Evolutionary conservation across 306 rosid species (phyloP), one percentile per base, ranked within the genome.

Genomic region (Dryas drummondii): DNA sequence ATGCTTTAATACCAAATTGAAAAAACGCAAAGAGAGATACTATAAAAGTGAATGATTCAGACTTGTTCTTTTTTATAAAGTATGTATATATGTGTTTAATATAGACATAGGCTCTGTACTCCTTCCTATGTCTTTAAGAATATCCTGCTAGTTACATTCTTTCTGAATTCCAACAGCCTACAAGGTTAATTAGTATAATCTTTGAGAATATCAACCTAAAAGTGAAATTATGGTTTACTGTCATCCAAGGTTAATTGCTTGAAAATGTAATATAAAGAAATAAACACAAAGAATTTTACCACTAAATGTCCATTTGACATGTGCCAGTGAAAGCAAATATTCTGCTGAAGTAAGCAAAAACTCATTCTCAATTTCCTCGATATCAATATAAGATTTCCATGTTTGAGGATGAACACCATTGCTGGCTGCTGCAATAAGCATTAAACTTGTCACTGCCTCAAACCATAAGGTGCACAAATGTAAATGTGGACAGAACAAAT

Each of bases 341-440:
- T 91, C 97, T 46, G 97, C 97, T 22, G 91, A 91, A 44, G 97
- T 84, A 69, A 94, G 91, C 74, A 90, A 86, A 85, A 79, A 91
- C 78, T 94, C 97, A 15, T 90, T 76, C 85, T 94, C 97, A 61
- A 94, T 90, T 78, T 86, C 86, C 86, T 90, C 89, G 7, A 91
- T 80, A 82, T 86, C 91, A 70, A 91, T 73, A 57, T 84, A 77
- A 7, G 82, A 81, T 65, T 82, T 80, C 89, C 70, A 73, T 74
- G 80, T 79, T 77, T 82, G 88, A 86, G 87, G 65, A 82, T 83
- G 83, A 41, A 74, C 83, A 73, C 67, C 91, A 74, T 70, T 77
- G 71, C 80, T 79, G 58, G 80, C 84, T 77, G 81, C 81, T 75
- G 84, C 82, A 76, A 73, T 26, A 80, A 47, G 79, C 75, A 72